Evolutionary conservation across 129 eudicot genomes (phyloP), one percentile per base, ranked within the genome.

Genomic region (Escallonia rubra): DNA sequence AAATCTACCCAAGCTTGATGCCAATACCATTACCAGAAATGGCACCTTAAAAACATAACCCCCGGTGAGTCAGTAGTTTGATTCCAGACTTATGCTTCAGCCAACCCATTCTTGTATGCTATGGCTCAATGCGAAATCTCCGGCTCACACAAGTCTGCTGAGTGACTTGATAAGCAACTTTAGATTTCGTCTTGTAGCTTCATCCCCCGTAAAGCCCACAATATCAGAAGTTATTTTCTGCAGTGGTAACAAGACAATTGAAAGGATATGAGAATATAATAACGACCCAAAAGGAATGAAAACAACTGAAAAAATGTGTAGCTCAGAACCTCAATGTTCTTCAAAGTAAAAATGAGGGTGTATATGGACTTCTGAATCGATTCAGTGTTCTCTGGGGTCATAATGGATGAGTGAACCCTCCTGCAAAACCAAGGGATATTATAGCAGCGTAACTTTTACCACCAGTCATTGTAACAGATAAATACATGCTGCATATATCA

Each of bases 361-460:
- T 90, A 87, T 57, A 90, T 87, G 23, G 97, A 90, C 70, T 87
- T 90, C 74, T 74, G 97, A 71, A 90, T 87, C 78, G 87, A 57
- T 73, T 90, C 90, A 2, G 96, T 85, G 81, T 90, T 90, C 74
- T 87, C 97, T 2, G 90, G 96, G 65, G 96, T 90, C 92, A 87
- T 72, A 69, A 90, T 79, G 38, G 96, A 68, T 0, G 97, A 77
- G 14, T 87, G 92, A 63, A 82, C 89, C 78, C 63, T 78, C 77
- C 97, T 90, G 93, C 79, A 61, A 82, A 59, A 55, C 56, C 8
- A 62, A 15, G 47, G 69, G 59, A 57, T 7, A 4, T 73, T 66
- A 86, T 90, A 54, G 7, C 34, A 23, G 34, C 34, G 1, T 23
- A 23, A 23, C 1, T 23, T 23, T 23, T 23, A 23, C 34, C 34